Conservation (phyloP, 2,329 filamentous ascomycete species). For the Paecilomyces formosus region DNA sequence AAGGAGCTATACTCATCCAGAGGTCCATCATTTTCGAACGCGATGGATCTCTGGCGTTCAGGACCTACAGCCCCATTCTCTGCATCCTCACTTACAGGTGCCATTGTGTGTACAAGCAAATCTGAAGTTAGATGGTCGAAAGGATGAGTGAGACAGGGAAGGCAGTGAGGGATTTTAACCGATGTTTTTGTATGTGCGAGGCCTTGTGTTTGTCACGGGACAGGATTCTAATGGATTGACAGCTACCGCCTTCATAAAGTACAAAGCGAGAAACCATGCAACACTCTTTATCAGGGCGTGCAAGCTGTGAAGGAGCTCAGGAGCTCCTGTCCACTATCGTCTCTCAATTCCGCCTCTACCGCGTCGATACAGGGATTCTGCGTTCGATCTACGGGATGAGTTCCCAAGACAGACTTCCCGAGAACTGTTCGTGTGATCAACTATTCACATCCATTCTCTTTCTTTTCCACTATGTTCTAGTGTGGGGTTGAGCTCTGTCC, state of each 20-base stretch:
- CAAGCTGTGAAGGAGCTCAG: neutral
- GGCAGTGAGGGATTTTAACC: neutral
- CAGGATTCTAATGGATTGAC: neutral
- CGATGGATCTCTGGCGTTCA: neutral
- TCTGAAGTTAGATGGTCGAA: neutral
- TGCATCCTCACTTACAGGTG: neutral
- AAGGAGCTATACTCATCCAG: slow-evolving; percentile 55
- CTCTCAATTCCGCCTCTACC: neutral
- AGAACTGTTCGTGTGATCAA: neutral
- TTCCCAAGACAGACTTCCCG: neutral
- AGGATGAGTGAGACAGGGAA: neutral
- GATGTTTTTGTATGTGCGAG: neutral
- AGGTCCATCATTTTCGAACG: neutral
- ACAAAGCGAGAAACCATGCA: neutral
- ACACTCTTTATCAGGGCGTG: neutral
- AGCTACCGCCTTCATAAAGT: neutral
- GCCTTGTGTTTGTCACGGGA: neutral
- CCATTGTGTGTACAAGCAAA: neutral
- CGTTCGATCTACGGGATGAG: neutral
- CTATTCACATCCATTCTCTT: neutral
- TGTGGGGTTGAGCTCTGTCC: neutral
- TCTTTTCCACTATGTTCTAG: neutral
- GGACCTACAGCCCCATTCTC: neutral
- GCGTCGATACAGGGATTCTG: neutral
- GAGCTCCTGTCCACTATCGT: neutral